Evolutionary conservation across 176 grass and related monocot genomes (phyloP).

Genomic region (Musa acuminata): DNA sequence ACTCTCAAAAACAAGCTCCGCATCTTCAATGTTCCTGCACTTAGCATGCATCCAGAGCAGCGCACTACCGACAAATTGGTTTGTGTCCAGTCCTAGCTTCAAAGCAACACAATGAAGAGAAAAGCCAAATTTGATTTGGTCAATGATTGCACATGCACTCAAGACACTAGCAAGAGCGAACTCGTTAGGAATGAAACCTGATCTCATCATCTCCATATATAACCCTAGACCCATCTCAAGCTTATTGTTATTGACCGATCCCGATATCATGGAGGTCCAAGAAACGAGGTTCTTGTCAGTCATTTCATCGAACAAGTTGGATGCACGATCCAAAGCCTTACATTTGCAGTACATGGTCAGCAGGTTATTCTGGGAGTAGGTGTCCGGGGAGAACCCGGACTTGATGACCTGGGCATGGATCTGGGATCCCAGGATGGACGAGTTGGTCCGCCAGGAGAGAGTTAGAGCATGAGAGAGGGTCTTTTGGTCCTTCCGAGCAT

Average conservation of each 20-base stretch:
- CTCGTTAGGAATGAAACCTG: conserved; percentile 37
- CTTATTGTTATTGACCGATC: conserved; percentile 8
- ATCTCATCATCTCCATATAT: conserved; percentile 27
- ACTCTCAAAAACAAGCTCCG: conserved; percentile 18
- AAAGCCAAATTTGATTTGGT: conserved; percentile 2
- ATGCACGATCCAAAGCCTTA: neutral
- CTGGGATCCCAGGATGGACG: neutral
- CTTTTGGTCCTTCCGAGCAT: conserved; percentile 18
- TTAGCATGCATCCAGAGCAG: conserved; percentile 43
- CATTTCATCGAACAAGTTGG: conserved; percentile 39
- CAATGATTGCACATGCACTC: conserved; percentile 6
- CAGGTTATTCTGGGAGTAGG: conserved; percentile 46
- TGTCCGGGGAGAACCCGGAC: conserved; percentile 28
- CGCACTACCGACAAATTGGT: conserved; percentile 34
- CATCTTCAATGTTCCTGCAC: conserved; percentile 14
- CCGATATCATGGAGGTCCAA: conserved; percentile 45
- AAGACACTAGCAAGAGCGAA: conserved; percentile 28
- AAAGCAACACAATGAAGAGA: conserved; percentile 32
- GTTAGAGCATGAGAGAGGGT: conserved; percentile 23
- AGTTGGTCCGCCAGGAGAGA: conserved; percentile 11
- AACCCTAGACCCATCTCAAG: conserved; percentile 9
- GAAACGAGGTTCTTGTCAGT: conserved; percentile 34
- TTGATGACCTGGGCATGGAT: conserved; percentile 37
- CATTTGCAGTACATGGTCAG: conserved; percentile 21
- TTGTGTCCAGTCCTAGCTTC: conserved; percentile 19